These are phyloP conservation scores for Cercophora samala DNA, from an alignment of 495 filamentous ascomycete species.

Conservation along the genomic window DNA sequence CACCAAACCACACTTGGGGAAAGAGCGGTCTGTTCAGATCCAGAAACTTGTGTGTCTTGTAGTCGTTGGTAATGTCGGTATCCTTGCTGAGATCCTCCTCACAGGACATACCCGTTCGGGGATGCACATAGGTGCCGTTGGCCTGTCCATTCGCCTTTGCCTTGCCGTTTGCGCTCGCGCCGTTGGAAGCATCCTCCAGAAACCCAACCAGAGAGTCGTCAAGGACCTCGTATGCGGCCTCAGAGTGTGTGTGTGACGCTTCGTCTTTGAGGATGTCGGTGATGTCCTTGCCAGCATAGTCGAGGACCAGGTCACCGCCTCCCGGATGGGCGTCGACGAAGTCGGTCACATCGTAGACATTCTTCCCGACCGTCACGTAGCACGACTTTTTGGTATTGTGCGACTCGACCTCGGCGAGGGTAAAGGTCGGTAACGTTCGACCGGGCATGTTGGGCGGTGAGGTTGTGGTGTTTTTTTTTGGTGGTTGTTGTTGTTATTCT, in stretches of 20 bases:
- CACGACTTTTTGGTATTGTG: constrained; percentile 82
- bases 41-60: constrained; percentile 84
- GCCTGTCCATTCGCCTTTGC: constrained; percentile 24
- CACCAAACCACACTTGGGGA: constrained; percentile 82
- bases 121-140: constrained; percentile 53
- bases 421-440: constrained; percentile 73
- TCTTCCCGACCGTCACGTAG: constrained; percentile 84
- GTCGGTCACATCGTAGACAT: constrained; percentile 91
- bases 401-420: constrained; percentile 69
- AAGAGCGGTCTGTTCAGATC: constrained; percentile 85
- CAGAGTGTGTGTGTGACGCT: constrained; percentile 77
- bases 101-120: constrained; percentile 77
- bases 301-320: constrained; percentile 80
- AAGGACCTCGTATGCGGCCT: constrained; percentile 90
- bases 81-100: constrained; percentile 84
- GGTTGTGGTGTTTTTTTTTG: neutral
- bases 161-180: constrained; percentile 30
- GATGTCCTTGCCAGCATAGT: constrained; percentile 88
- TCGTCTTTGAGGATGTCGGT: constrained; percentile 78
- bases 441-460: constrained; percentile 24
- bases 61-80: constrained; percentile 73
- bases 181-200: constrained; percentile 50
- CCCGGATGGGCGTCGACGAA: constrained; percentile 90
- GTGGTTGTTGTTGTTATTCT: neutral
- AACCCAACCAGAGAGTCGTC: constrained; percentile 77